Evolutionary conservation across 2,329 filamentous ascomycete species (phyloP).

Genomic region (Plenodomus tracheiphilus): DNA sequence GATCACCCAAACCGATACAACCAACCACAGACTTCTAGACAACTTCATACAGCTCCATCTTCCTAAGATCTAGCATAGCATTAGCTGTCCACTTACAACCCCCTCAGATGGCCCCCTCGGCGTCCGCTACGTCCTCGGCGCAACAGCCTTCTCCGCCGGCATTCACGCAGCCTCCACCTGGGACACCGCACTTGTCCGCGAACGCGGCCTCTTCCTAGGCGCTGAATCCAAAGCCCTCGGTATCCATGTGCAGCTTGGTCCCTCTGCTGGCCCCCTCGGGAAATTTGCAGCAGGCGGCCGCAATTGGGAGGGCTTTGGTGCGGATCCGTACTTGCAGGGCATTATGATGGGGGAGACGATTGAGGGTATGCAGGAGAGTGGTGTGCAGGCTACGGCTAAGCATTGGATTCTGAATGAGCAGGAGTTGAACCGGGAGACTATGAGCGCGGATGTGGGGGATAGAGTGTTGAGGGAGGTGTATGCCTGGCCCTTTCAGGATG

Average conservation of each 20-base stretch:
- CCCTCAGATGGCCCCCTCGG: constrained; percentile 44
- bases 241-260: constrained; percentile 49
- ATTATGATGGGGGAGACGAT: constrained; percentile 50
- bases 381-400: constrained; percentile 49
- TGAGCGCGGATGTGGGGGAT: constrained; percentile 67
- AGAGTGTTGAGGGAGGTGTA: constrained; percentile 76
- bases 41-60: too few species aligned
- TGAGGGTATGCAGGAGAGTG: constrained; percentile 49
- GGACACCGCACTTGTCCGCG: constrained; percentile 40
- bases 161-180: constrained; percentile 46
- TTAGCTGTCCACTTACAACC: too few species aligned
- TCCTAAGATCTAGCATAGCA: too few species aligned
- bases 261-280: constrained; percentile 48
- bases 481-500: constrained; percentile 77
- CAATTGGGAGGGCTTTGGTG: constrained; percentile 55
- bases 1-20: too few species aligned
- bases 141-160: constrained; percentile 45
- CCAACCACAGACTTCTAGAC: too few species aligned
- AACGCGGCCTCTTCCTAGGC: constrained; percentile 42
- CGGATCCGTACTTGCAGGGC: constrained; percentile 54
- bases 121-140: constrained; percentile 43
- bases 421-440: constrained; percentile 54
- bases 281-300: constrained; percentile 47
- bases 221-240: constrained; percentile 49
- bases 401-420: constrained; percentile 69